Evolutionary conservation across 164 flowering plant genomes (phyloP), one percentile per base, ranked within the genome.

Genomic region (Piper betle): DNA sequence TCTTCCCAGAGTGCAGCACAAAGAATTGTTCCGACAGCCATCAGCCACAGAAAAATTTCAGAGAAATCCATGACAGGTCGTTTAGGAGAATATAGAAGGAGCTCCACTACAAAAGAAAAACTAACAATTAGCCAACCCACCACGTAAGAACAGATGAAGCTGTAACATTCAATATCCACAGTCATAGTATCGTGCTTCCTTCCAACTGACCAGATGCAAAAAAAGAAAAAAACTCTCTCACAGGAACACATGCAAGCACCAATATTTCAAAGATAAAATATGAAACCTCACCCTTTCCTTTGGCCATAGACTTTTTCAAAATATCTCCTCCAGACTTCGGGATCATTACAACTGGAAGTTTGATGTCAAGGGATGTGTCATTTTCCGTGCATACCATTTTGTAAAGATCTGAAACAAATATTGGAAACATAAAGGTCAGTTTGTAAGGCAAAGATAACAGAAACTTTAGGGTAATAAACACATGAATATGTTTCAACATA

Each of bases 21-120:
- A 9, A 81, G 57, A 67, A 93, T 65, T 18, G 98, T 87, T 66
- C 90, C 92, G 74, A 86, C 87, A 69, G 98, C 84, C 90, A 90
- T 90, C 61, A 82, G 0, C 96, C 94, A 86, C 59, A 93, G 70
- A 66, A 90, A 77, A 43, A 75, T 60, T 60, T 75, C 87, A 13
- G 94, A 77, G 46, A 64, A 68, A 68, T 87, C 96, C 64, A 93
- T 72, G 38, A 71, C 61, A 11, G 96, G 90, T 39, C 84, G 80
- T 15, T 62, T 64, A 64, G 96, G 92, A 20, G 96, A 74, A 68
- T 82, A 87, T 39, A 86, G 62, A 40, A 81, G 64, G 65, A 90
- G 66, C 66, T 90, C 96, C 80, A 93, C 98, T 90, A 77, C 72
- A 75, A 46, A 55, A 39, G 38, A 64, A 62, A 65, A 58, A 38